A percentile compares a stretch with the other conserved stretches of the same genome.
phyloP scores from a whole-genome alignment of 331 rosid genomes.

The Rosa hybrid region DNA sequence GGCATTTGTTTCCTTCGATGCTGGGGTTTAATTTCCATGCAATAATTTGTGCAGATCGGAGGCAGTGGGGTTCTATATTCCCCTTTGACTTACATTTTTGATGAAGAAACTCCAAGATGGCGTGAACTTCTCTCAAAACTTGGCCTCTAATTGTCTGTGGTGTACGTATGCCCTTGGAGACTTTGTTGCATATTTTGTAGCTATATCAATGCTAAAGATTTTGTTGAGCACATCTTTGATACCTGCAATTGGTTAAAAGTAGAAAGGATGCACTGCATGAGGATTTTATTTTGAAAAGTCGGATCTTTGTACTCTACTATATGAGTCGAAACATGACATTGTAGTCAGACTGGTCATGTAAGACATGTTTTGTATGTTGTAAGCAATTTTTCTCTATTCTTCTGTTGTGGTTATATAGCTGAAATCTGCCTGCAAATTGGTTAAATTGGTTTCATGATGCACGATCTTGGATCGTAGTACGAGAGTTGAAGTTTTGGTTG shows the following conservation, averaged over 20 bases:
- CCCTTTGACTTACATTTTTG: slow-evolving; percentile 90
- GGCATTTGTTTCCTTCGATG: neutral
- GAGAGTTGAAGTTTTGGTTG: neutral
- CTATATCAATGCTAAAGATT: neutral
- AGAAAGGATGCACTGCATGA: neutral
- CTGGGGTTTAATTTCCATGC: neutral
- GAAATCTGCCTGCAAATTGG: neutral
- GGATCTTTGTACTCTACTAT: slow-evolving; percentile 9
- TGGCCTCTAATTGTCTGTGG: slow-evolving; percentile 45
- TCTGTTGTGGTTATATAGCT: neutral
- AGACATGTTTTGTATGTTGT: neutral
- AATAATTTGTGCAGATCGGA: slow-evolving; percentile 59
- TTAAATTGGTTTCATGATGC: neutral
- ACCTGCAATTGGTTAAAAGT: slow-evolving; percentile 10
- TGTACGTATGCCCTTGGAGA: slow-evolving; percentile 13
- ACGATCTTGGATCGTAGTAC: neutral
- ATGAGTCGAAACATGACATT: neutral
- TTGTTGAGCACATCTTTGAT: slow-evolving; percentile 13
- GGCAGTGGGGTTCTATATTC: slow-evolving; percentile 94
- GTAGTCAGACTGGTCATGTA: neutral
- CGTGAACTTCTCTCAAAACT: slow-evolving; percentile 69
- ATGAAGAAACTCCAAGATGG: slow-evolving; percentile 98
- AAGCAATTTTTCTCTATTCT: neutral
- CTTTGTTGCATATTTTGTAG: slow-evolving; percentile 17
- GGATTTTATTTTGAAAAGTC: slow-evolving; percentile 8